Conservation (phyloP, 2,329 filamentous ascomycete species). For the Neonectria ditissima region DNA sequence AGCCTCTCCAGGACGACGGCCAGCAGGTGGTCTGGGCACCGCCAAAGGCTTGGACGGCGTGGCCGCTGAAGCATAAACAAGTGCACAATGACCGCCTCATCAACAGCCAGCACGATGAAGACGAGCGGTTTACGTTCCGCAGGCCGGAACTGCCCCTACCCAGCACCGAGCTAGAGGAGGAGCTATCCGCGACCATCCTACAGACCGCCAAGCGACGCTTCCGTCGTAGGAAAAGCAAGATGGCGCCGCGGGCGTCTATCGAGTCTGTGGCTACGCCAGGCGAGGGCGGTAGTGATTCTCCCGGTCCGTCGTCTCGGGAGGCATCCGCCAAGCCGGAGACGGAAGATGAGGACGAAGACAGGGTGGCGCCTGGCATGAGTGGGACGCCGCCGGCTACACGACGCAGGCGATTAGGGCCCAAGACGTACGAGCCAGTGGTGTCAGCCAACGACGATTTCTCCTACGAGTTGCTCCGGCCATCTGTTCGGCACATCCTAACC, state of each 20-base stretch:
- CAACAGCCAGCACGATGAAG: constrained; percentile 57
- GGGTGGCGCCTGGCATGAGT: constrained; percentile 27
- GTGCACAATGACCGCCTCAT: constrained; percentile 71
- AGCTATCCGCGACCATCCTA: constrained; percentile 74
- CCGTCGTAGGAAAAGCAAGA: constrained; percentile 39
- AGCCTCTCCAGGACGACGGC: constrained; percentile 41
- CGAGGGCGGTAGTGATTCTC: constrained; percentile 27
- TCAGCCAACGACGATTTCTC: constrained; percentile 79
- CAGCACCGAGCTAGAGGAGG: constrained; percentile 75
- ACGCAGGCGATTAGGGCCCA: constrained; percentile 13
- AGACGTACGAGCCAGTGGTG: constrained; percentile 63
- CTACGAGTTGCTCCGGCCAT: constrained; percentile 72
- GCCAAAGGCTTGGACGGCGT: constrained; percentile 80
- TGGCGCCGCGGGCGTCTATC: constrained; percentile 36
- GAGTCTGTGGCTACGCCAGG: constrained; percentile 22
- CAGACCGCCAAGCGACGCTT: constrained; percentile 77
- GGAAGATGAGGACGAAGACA: constrained; percentile 36
- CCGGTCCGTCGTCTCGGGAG: constrained; percentile 29
- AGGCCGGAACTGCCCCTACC: constrained; percentile 58
- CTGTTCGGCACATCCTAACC: constrained; percentile 75
- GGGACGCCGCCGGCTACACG: background rate
- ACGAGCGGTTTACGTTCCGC: constrained; percentile 65
- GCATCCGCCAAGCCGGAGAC: constrained; percentile 32
- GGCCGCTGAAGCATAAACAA: constrained; percentile 75
- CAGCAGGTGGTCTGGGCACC: constrained; percentile 60